phyloP scores from a whole-genome alignment of 2,329 filamentous ascomycete genomes.

The Colletotrichum viniferum region DNA sequence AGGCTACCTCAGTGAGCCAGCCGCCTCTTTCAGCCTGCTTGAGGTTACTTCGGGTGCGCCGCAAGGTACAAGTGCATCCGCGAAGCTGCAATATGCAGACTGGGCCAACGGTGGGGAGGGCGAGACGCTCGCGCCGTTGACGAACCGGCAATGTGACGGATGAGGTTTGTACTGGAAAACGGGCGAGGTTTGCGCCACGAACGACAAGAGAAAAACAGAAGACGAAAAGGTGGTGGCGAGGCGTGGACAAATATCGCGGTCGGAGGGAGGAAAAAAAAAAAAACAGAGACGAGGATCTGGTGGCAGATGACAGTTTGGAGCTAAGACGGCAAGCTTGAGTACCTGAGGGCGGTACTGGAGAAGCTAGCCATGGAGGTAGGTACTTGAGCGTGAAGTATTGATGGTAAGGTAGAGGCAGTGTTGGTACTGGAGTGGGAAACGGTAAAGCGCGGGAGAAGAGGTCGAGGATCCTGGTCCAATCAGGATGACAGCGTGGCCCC shows the following conservation, averaged over 20 bases:
- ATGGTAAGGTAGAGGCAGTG: not conserved
- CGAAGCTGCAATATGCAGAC: not conserved
- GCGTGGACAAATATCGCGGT: not conserved
- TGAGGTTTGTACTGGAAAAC: not conserved
- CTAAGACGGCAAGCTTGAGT: not conserved
- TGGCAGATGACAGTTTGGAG: not conserved
- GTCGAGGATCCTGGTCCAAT: slow-evolving; percentile 4
- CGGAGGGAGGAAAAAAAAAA: not conserved
- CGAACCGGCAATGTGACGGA: not conserved
- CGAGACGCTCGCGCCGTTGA: not conserved
- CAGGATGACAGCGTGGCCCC: slow-evolving; percentile 7
- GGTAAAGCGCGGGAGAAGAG: slow-evolving; percentile 9
- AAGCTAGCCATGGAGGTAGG: not conserved
- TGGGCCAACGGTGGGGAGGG: not conserved
- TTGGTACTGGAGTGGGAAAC: slow-evolving; percentile 1
- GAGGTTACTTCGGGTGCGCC: not conserved
- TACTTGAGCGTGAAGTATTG: not conserved
- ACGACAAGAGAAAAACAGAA: not conserved
- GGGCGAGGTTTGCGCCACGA: not conserved
- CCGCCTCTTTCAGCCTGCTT: not conserved
- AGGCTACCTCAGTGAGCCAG: not conserved
- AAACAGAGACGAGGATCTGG: not conserved
- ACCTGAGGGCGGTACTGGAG: not conserved
- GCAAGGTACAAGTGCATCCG: not conserved
- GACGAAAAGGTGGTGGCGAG: not conserved